A percentile compares a stretch with the other conserved stretches of the same genome.
phyloP scores from a whole-genome alignment of 2,329 filamentous ascomycete genomes.

The Fusarium sororula region DNA sequence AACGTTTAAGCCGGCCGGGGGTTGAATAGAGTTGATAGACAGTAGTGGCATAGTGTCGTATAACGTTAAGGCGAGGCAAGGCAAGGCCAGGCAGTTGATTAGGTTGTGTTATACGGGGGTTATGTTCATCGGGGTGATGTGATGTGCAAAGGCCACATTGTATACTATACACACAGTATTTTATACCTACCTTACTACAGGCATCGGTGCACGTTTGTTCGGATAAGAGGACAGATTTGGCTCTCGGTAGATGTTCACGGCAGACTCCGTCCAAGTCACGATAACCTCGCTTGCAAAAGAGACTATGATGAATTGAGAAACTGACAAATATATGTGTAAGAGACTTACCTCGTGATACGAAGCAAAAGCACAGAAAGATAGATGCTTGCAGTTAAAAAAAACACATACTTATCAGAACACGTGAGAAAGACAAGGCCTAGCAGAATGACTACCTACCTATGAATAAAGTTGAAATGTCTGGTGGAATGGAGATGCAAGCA shows the following conservation, averaged over 20 bases:
- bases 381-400: no score
- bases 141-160: neutral
- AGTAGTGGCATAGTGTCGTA: neutral
- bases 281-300: conserved; percentile 2
- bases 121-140: neutral
- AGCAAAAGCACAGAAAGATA: neutral
- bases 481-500: conserved; percentile 36
- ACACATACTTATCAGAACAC: neutral
- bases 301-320: neutral
- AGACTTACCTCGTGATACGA: neutral
- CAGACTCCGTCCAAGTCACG: neutral
- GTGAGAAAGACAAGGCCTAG: neutral
- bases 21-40: conserved; percentile 5
- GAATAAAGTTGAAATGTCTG: neutral
- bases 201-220: neutral
- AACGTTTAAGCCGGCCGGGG: conserved; percentile 2
- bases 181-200: neutral
- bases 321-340: neutral
- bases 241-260: conserved; percentile 19
- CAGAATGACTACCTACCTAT: neutral
- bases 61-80: neutral
- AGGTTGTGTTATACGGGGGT: neutral
- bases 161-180: neutral
- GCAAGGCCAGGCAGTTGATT: neutral
- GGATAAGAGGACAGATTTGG: neutral